Base-by-base conservation (phyloP, 108 stramenopile species). In the Aurantiochytrium sp. region DNA sequence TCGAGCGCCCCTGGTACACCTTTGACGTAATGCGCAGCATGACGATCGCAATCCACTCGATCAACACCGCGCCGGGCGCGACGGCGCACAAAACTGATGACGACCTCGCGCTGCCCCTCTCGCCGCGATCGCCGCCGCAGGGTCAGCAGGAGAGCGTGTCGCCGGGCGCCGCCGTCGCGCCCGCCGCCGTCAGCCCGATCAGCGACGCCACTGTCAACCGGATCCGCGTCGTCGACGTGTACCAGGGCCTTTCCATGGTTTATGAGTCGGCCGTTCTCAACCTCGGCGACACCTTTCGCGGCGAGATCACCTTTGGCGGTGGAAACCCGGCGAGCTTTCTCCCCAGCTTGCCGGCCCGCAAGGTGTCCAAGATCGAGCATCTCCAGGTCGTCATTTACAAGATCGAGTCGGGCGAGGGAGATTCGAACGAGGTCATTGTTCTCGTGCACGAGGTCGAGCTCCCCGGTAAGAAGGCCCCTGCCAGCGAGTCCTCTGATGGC, bases 301-400 rank as follows among this genome's bases (percentile, higher is more conserved):
- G 69, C 5, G 45, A 41, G 24, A 48, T 81, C 42, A 45, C 37
- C 24, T 48, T 81, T 30, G 69, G 69, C 1, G 69, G 45, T 0
- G 69, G 69, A 10, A 81, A 45, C 19, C 69, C 69, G 24, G 69
- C 10, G n/a, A 22, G 24, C 45, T 27, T 81, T 10, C 5, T 19
- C 8, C 19, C 37, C 8, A 65, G 32, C 31, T 19, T 65, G 6
- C 59, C 59, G 32, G 8, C 59, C n/a, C 59, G 59, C 59, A 30
- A 65, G 59, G 59, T 65, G 6, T n/a, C 10, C 19, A 8, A 30
- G 8, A 30, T 65, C n/a, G 19, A 6, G 6, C 6, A 34, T 65
- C 45, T 81, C 19, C 42, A 81, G 45, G 69, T 81, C 5, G 69
- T 81, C n/a, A 34, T 81, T 12, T 81, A 81, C 30, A 81, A 81